Percentiles rank a stretch among this genome's conserved stretches.
phyloP scores from a whole-genome alignment of 75 land plant species.

The Selaginella moellendorffii region DNA sequence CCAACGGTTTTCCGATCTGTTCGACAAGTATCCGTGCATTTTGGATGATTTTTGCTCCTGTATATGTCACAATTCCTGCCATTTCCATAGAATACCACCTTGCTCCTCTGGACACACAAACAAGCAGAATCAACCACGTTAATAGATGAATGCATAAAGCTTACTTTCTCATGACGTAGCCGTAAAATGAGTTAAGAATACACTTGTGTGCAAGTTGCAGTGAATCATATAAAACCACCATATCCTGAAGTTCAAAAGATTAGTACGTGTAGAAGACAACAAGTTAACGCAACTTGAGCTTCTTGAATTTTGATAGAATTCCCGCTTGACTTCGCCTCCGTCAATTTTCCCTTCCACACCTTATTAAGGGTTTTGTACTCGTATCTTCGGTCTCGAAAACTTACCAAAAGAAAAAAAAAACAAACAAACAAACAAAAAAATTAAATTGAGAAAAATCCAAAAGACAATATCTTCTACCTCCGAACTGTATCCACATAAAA shows the following conservation, averaged over 20 bases:
- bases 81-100: conserved; percentile 99
- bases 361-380: conserved; percentile 98
- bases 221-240: conserved; percentile 97
- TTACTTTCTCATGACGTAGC: conserved; percentile 99
- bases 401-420: conserved; percentile 11
- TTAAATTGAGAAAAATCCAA: not conserved
- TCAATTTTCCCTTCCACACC: conserved; percentile 90
- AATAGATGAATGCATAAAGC: conserved; percentile 11
- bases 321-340: conserved; percentile 80
- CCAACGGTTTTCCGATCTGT: conserved; percentile 92
- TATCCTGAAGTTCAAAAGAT: conserved; percentile 46
- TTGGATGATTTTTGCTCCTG: conserved; percentile 98
- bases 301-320: conserved; percentile 83
- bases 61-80: conserved; percentile 99
- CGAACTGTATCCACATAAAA: conserved; percentile 97
- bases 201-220: conserved; percentile 97
- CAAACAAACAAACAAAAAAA: no score
- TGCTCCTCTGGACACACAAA: conserved; percentile 55
- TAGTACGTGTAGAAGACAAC: not conserved
- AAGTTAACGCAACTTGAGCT: no score
- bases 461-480: conserved; percentile 32
- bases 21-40: conserved; percentile 90
- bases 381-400: conserved; percentile 94
- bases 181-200: conserved; percentile 97
- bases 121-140: not conserved